Conservation (phyloP, 768 basidiomycete genomes). For the Suillus sp. region DNA sequence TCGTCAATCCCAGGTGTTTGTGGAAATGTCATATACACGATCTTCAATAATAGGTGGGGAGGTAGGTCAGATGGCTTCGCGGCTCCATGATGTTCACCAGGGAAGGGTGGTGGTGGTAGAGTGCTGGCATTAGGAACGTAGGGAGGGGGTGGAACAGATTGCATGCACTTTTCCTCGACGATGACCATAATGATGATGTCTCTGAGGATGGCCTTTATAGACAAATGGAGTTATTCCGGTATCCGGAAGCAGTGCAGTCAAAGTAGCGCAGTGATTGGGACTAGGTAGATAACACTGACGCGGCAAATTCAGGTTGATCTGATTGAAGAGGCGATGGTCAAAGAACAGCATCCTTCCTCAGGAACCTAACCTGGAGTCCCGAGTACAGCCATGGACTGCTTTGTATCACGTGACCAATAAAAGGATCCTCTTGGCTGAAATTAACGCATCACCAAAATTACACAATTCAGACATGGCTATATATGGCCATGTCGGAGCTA, state of each 20-base stretch:
- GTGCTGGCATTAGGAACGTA: slow-evolving; percentile 30
- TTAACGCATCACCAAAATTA: no score
- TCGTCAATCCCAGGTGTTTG: slow-evolving; percentile 42
- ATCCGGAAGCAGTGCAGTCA: slow-evolving; percentile 5
- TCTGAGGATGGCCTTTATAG: slow-evolving; percentile 5
- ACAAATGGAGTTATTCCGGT: slow-evolving; percentile 10
- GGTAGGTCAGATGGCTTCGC: slow-evolving; percentile 45
- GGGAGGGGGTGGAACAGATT: slow-evolving; percentile 39
- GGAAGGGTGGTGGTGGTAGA: slow-evolving; percentile 39
- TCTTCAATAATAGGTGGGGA: slow-evolving; percentile 64
- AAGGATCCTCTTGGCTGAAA: no score
- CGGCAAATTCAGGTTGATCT: neutral
- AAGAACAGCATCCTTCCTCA: slow-evolving; percentile 1
- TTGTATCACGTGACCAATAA: no score
- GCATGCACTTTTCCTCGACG: slow-evolving; percentile 45
- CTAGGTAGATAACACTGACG: neutral
- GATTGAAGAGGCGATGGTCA: neutral
- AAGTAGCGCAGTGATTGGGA: neutral
- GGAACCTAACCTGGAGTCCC: neutral
- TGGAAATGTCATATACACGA: slow-evolving; percentile 69
- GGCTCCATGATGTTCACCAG: slow-evolving; percentile 17
- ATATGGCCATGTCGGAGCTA: no score
- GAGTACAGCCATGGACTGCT: no score
- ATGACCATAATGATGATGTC: slow-evolving; percentile 39
- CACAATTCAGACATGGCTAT: no score